Conservation (phyloP, 73 alveolate species). For the Effrenium voratum region DNA sequence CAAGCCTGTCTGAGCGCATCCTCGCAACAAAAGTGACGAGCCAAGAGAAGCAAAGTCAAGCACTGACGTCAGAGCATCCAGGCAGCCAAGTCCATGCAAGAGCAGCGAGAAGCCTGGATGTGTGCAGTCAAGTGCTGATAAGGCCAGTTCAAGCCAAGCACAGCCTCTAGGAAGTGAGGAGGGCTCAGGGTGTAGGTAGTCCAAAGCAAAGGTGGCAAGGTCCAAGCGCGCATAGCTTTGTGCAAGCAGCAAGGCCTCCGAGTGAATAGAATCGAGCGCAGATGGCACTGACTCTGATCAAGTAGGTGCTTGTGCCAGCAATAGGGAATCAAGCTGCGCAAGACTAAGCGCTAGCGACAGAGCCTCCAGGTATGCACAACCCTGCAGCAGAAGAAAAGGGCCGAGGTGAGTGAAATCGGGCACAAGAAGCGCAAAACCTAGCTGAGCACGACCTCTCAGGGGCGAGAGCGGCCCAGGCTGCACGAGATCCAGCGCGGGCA, state of each 20-base stretch:
- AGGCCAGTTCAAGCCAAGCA: not conserved
- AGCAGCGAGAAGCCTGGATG: not conserved
- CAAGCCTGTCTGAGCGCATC: not conserved
- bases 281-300: not conserved
- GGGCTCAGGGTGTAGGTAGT: not conserved
- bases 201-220: not conserved
- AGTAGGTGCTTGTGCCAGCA: not conserved
- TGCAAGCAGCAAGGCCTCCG: not conserved
- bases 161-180: not conserved
- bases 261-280: not conserved
- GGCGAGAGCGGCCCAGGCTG: not conserved
- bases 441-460: not conserved
- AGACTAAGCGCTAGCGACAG: not conserved
- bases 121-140: not conserved
- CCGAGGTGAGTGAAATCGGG: not conserved
- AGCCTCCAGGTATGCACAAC: not conserved
- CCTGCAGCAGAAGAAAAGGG: not conserved
- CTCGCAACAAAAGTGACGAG: no score
- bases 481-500: constrained; percentile 1
- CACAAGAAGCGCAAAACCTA: not conserved
- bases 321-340: not conserved
- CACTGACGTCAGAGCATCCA: no score
- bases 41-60: constrained; percentile 21
- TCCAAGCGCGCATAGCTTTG: not conserved
- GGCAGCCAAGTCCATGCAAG: not conserved